phyloP scores from a whole-genome alignment of 129 eudicot species.

The Saussurea involucrata region DNA sequence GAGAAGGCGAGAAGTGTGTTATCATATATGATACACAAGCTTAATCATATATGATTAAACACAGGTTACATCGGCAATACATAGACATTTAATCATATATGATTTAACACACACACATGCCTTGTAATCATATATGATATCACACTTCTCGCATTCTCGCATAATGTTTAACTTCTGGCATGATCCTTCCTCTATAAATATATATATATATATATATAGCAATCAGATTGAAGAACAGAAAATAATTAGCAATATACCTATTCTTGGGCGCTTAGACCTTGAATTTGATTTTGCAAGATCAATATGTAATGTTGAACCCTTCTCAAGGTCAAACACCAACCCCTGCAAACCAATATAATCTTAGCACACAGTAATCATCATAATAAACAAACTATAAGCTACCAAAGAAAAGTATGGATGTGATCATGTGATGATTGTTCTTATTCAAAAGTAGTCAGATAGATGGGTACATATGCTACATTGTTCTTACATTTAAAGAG shows the following conservation, averaged over 20 bases:
- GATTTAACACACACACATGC: too few species aligned
- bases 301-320: constrained; percentile 70
- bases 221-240: not conserved
- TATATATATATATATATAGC: too few species aligned
- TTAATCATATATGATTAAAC: too few species aligned
- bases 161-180: too few species aligned
- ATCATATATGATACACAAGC: too few species aligned
- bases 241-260: constrained; percentile 39
- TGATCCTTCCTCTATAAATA: too few species aligned
- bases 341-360: constrained; percentile 45
- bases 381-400: too few species aligned
- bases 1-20: too few species aligned
- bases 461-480: constrained; percentile 1
- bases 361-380: not conserved
- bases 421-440: not conserved
- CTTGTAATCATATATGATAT: too few species aligned
- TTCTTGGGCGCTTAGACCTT: constrained; percentile 81
- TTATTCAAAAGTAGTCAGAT: not conserved
- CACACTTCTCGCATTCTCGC: too few species aligned
- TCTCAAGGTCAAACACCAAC: constrained; percentile 87
- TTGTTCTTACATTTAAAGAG: constrained; percentile 67
- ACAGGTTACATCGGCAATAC: too few species aligned
- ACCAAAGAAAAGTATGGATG: not conserved
- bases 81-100: too few species aligned
- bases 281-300: constrained; percentile 96